Percentiles rank a stretch among this genome's conserved stretches.
Conservation (phyloP, 495 filamentous ascomycete species). For the Talaromyces proteolyticus region DNA sequence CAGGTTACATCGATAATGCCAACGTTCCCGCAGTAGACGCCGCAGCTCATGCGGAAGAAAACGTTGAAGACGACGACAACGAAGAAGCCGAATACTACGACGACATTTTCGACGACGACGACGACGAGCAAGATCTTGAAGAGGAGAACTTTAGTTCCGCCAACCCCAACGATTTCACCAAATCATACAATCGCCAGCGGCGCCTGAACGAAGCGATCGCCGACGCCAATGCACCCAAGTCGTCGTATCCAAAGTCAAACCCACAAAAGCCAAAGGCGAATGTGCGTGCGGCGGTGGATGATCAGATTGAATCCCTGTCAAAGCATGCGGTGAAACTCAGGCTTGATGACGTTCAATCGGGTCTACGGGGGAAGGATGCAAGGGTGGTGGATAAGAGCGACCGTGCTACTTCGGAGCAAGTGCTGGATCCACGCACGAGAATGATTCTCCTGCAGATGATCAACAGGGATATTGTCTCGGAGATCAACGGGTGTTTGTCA, state of each 20-base stretch:
- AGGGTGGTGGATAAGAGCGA: conserved; percentile 72
- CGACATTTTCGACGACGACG: conserved; percentile 53
- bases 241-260: conserved; percentile 68
- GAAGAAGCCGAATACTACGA: conserved; percentile 52
- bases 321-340: conserved; percentile 87
- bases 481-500: conserved; percentile 85
- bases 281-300: conserved; percentile 70
- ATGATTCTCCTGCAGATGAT: conserved; percentile 96
- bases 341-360: conserved; percentile 60
- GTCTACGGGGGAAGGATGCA: conserved; percentile 39
- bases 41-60: conserved; percentile 28
- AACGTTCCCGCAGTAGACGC: conserved; percentile 27
- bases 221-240: conserved; percentile 49
- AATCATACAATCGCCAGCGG: conserved; percentile 85
- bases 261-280: conserved; percentile 80
- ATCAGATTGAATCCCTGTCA: conserved; percentile 77
- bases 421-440: conserved; percentile 85
- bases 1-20: conserved; percentile 39
- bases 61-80: conserved; percentile 22
- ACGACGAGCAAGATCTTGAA: conserved; percentile 51
- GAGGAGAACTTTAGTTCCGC: conserved; percentile 52
- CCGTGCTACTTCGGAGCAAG: conserved; percentile 87
- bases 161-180: conserved; percentile 68
- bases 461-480: conserved; percentile 73
- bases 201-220: conserved; percentile 50